These are phyloP conservation scores for Plasmodium berghei DNA, from an alignment of 169 alveolate genomes.

Conservation along the genomic window DNA sequence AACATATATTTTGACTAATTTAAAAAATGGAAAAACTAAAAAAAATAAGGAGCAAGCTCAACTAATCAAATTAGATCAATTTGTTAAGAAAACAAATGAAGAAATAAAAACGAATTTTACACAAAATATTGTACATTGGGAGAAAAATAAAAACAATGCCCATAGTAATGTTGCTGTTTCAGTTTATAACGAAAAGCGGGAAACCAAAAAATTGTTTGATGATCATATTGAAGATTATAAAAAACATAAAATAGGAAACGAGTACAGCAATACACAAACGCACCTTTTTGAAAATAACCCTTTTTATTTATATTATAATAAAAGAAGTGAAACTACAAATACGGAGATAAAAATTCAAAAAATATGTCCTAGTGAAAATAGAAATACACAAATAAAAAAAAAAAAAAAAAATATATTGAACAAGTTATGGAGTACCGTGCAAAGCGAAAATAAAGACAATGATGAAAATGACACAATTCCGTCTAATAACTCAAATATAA, in stretches of 20 bases:
- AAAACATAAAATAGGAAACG: neutral
- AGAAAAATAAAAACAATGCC: neutral
- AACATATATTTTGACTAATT: neutral
- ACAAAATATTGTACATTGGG: too few species aligned
- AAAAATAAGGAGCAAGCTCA: too few species aligned
- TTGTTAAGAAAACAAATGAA: too few species aligned
- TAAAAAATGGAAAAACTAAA: too few species aligned
- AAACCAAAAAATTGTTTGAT: neutral
- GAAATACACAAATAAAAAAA: neutral
- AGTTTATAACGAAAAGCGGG: neutral
- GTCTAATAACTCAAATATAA: too few species aligned
- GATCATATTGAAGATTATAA: neutral
- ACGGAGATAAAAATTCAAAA: neutral
- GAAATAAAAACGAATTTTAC: too few species aligned
- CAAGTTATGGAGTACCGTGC: too few species aligned
- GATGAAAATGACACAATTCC: too few species aligned
- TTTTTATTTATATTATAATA: conserved; percentile 7
- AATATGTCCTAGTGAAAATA: neutral
- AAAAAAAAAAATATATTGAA: neutral
- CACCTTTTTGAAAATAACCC: conserved; percentile 20
- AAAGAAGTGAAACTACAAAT: conserved; percentile 10
- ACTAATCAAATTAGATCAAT: too few species aligned
- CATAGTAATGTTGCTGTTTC: neutral
- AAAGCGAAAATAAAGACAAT: conserved; percentile 4
- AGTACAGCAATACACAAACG: too few species aligned